phyloP scores from a whole-genome alignment of 768 basidiomycete genomes.

The Lentinus brumalis region DNA sequence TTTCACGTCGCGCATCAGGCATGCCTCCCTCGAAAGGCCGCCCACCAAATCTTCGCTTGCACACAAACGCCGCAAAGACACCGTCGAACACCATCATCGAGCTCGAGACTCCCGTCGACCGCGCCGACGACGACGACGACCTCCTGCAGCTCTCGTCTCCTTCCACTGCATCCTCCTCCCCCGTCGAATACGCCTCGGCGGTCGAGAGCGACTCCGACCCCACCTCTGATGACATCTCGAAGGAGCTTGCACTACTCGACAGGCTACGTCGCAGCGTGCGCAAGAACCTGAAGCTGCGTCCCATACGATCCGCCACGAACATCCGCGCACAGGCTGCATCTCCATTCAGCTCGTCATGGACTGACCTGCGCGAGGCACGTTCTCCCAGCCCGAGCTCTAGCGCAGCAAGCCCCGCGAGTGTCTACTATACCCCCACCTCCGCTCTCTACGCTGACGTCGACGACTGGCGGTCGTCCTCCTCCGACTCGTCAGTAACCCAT shows the following conservation, averaged over 20 bases:
- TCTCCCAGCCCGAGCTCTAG: constrained; percentile 50
- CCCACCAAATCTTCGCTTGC: constrained; percentile 54
- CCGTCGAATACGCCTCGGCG: constrained; percentile 24
- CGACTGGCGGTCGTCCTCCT: constrained; percentile 24
- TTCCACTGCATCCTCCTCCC: constrained; percentile 35
- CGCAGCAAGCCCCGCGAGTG: constrained; percentile 39
- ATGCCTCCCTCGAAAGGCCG: constrained; percentile 43
- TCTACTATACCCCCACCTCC: constrained; percentile 58
- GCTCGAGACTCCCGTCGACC: constrained; percentile 37
- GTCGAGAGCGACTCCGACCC: constrained; percentile 28
- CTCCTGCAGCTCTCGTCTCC: constrained; percentile 30
- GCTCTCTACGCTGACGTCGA: constrained; percentile 33
- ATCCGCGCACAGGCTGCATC: constrained; percentile 24
- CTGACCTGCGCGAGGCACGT: constrained; percentile 34
- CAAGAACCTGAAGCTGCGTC: constrained; percentile 76
- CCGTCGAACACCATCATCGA: constrained; percentile 34
- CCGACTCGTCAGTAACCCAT: constrained; percentile 26
- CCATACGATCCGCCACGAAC: constrained; percentile 58
- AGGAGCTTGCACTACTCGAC: constrained; percentile 69
- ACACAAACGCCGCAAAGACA: constrained; percentile 23
- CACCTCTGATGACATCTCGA: constrained; percentile 59
- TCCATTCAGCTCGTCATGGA: constrained; percentile 28
- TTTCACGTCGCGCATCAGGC: background rate
- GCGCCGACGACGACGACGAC: constrained; percentile 35
- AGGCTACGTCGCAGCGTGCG: constrained; percentile 70